These are phyloP conservation scores for Gillenia trifoliata DNA, from an alignment of 306 rosid species.

Conservation along the genomic window DNA sequence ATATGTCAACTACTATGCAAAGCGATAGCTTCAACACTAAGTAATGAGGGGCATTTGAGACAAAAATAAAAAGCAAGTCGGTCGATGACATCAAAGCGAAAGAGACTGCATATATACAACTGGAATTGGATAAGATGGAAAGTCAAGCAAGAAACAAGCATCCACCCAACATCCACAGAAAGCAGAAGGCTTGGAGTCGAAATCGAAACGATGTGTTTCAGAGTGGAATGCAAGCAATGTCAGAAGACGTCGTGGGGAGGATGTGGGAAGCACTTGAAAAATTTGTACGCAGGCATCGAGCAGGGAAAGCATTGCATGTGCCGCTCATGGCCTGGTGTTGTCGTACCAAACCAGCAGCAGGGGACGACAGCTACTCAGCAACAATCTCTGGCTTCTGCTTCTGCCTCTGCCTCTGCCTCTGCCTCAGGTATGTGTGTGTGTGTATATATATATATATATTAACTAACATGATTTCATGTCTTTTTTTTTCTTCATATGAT, in stretches of 20 bases:
- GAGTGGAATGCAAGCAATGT: conserved; percentile 43
- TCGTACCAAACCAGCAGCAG: not conserved
- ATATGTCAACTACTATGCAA: not conserved
- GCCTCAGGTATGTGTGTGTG: conserved; percentile 3
- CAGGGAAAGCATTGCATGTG: conserved; percentile 66
- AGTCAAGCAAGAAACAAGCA: not conserved
- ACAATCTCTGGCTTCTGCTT: not conserved
- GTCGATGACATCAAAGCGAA: not conserved
- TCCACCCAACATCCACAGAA: not conserved
- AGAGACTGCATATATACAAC: not conserved
- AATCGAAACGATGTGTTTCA: conserved; percentile 40
- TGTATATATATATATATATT: not conserved
- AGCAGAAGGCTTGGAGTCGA: not conserved
- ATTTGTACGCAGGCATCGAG: conserved; percentile 44
- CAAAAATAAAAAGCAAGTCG: not conserved
- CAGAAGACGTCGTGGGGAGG: conserved; percentile 51
- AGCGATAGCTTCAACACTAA: not conserved
- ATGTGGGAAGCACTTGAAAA: conserved; percentile 46
- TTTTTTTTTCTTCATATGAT: not conserved
- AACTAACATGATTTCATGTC: not conserved
- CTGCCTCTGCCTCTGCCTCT: not conserved
- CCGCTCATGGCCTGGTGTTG: conserved; percentile 73
- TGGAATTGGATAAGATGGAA: not conserved
- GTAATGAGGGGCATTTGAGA: not conserved
- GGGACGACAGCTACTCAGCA: not conserved